A percentile compares a stretch with the other conserved stretches of the same genome.
Evolutionary conservation across 257 asterid species (phyloP).

Genomic region (Solanum sitiens): DNA sequence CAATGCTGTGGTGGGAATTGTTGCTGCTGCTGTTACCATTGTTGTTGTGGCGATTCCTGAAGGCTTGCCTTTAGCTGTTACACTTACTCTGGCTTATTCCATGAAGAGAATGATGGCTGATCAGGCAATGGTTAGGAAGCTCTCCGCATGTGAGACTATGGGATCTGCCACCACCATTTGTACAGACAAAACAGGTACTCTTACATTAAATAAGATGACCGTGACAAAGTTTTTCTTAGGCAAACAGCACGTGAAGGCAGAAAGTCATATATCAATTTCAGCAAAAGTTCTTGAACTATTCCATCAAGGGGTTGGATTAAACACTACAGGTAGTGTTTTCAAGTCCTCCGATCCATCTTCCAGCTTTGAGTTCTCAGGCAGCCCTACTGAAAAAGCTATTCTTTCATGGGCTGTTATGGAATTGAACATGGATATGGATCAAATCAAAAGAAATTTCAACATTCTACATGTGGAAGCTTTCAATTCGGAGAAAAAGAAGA

Average conservation of each 20-base stretch:
- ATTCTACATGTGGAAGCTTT: conserved; percentile 53
- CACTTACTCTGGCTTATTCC: conserved; percentile 46
- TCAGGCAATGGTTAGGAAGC: conserved; percentile 47
- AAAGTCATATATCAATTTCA: not conserved
- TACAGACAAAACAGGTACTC: conserved; percentile 45
- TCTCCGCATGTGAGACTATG: conserved; percentile 46
- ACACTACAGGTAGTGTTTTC: conserved; percentile 41
- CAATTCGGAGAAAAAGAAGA: conserved; percentile 72
- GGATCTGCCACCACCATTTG: conserved; percentile 47
- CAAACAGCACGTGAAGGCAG: not conserved
- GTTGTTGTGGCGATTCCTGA: conserved; percentile 52
- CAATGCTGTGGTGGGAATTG: conserved; percentile 28
- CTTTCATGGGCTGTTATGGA: conserved; percentile 63
- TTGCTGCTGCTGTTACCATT: conserved; percentile 36
- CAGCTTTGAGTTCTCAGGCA: conserved; percentile 51
- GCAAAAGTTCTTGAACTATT: conserved; percentile 16
- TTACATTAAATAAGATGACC: conserved; percentile 34
- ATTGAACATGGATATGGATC: conserved; percentile 48
- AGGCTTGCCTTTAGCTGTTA: conserved; percentile 45
- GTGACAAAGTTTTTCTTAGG: conserved; percentile 36
- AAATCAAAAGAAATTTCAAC: conserved; percentile 8
- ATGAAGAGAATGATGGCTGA: conserved; percentile 56
- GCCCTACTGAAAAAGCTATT: conserved; percentile 81
- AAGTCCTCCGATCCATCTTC: not conserved
- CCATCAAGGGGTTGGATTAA: conserved; percentile 30